A percentile compares a stretch with the other conserved stretches of the same genome.
Conservation (phyloP, 2,329 filamentous ascomycete species). For the Aspergillus terreus region DNA sequence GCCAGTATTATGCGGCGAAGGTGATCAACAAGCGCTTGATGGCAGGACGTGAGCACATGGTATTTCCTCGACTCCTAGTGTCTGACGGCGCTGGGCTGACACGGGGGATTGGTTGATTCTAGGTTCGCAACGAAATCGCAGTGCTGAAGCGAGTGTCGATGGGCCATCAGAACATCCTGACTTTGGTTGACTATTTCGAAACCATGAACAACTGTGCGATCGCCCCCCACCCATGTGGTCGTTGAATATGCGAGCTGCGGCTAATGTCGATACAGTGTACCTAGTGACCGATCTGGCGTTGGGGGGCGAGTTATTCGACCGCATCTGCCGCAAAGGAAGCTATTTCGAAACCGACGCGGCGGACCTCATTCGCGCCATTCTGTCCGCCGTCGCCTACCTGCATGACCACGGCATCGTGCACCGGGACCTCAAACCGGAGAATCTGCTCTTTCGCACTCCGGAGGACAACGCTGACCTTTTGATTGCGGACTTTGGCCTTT, state of each 20-base stretch:
- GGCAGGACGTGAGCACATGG: slow-evolving; percentile 98
- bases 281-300: slow-evolving; percentile 95
- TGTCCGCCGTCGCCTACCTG: slow-evolving; percentile 96
- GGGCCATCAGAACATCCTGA: slow-evolving; percentile 97
- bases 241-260: too few relatives aligned
- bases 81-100: slow-evolving; percentile 5
- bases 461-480: slow-evolving; percentile 96
- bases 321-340: slow-evolving; percentile 96
- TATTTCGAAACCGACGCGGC: slow-evolving; percentile 98
- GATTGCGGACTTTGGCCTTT: slow-evolving; percentile 95
- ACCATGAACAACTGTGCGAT: slow-evolving; percentile 89
- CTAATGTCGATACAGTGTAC: slow-evolving; percentile 58
- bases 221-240: background rate
- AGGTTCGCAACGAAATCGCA: slow-evolving; percentile 97
- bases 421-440: slow-evolving; percentile 95
- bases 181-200: slow-evolving; percentile 97
- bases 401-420: slow-evolving; percentile 99
- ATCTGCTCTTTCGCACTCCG: slow-evolving; percentile 91
- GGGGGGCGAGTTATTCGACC: slow-evolving; percentile 94
- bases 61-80: slow-evolving; percentile 36
- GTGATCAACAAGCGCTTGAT: slow-evolving; percentile 99
- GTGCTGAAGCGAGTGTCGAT: slow-evolving; percentile 98
- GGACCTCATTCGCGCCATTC: slow-evolving; percentile 87
- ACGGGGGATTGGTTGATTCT: slow-evolving; percentile 4
- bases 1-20: slow-evolving; percentile 96